Conservation (phyloP, 2,329 filamentous ascomycete species). For the Periconia sp. region DNA sequence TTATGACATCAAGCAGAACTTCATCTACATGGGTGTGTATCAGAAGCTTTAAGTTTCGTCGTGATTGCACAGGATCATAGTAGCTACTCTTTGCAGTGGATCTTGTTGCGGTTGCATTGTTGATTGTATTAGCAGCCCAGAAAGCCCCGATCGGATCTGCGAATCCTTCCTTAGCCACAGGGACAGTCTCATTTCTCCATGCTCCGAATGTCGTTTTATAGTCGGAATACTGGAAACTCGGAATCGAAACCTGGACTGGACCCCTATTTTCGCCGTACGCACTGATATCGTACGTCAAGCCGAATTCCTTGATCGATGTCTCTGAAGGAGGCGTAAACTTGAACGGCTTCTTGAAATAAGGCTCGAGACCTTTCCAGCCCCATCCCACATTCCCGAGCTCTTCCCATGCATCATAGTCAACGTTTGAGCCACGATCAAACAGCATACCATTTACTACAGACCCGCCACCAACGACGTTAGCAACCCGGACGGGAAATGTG, state of each 20-base stretch:
- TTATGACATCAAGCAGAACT: conserved; percentile 21
- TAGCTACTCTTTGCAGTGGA: conserved; percentile 39
- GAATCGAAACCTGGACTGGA: conserved; percentile 10
- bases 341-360: conserved; percentile 40
- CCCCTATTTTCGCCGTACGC: conserved; percentile 20
- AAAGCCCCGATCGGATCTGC: conserved; percentile 28
- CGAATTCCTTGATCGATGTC: conserved; percentile 5
- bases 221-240: conserved; percentile 19
- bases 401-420: conserved; percentile 61
- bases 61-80: conserved; percentile 29
- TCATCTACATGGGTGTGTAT: conserved; percentile 30
- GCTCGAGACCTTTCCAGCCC: conserved; percentile 35
- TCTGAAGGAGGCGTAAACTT: conserved; percentile 25
- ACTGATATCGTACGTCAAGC: conserved; percentile 10
- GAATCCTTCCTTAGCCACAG: conserved; percentile 22
- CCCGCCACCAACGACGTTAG: conserved; percentile 43
- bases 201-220: no score
- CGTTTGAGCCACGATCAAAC: conserved; percentile 42
- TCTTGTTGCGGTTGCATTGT: conserved; percentile 22
- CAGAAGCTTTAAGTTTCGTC: conserved; percentile 27
- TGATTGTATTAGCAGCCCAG: conserved; percentile 27
- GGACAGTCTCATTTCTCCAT: conserved; percentile 6
- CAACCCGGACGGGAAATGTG: conserved; percentile 21
- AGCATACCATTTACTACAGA: conserved; percentile 48
- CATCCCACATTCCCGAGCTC: conserved; percentile 61